A percentile compares a stretch with the other conserved stretches of the same genome.
These are phyloP conservation scores for Rubia peregrina DNA, from an alignment of 305 asterid species.

Conservation along the genomic window DNA sequence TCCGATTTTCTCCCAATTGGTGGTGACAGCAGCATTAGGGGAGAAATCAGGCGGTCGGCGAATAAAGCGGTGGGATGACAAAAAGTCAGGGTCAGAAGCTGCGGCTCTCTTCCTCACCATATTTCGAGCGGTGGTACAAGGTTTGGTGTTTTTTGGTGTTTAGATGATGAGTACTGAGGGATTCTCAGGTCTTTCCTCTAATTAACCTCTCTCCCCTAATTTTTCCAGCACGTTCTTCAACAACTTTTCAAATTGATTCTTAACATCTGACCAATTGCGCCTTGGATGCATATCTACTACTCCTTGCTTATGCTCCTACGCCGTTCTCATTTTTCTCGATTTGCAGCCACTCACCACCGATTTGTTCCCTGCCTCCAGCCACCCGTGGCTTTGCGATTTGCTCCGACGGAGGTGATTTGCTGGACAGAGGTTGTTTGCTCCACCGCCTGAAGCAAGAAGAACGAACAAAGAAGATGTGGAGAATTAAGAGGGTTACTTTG, in stretches of 20 bases:
- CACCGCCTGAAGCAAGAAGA: no score
- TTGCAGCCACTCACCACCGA: no score
- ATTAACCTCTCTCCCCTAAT: slow-evolving; percentile 13
- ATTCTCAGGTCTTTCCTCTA: slow-evolving; percentile 34
- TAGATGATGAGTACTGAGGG: slow-evolving; percentile 29
- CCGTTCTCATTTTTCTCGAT: not conserved
- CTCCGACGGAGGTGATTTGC: no score
- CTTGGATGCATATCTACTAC: slow-evolving; percentile 24
- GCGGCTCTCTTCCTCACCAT: slow-evolving; percentile 76
- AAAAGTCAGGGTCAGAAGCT: slow-evolving; percentile 72
- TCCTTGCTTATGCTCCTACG: no score
- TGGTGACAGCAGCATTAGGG: slow-evolving; percentile 5
- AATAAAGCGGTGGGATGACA: slow-evolving; percentile 30
- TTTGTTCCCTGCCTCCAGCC: no score
- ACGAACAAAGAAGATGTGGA: no score
- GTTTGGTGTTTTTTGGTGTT: not conserved
- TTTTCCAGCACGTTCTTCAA: no score
- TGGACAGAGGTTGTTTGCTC: no score
- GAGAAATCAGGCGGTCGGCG: slow-evolving; percentile 40
- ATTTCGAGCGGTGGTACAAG: slow-evolving; percentile 11
- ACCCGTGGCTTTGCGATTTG: no score
- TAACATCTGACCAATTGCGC: slow-evolving; percentile 19
- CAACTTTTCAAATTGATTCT: no score
- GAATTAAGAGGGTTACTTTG: no score
- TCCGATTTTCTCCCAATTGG: no score